These are phyloP conservation scores for Thalassiosira profunda DNA, from an alignment of 108 stramenopile species.

Conservation along the genomic window DNA sequence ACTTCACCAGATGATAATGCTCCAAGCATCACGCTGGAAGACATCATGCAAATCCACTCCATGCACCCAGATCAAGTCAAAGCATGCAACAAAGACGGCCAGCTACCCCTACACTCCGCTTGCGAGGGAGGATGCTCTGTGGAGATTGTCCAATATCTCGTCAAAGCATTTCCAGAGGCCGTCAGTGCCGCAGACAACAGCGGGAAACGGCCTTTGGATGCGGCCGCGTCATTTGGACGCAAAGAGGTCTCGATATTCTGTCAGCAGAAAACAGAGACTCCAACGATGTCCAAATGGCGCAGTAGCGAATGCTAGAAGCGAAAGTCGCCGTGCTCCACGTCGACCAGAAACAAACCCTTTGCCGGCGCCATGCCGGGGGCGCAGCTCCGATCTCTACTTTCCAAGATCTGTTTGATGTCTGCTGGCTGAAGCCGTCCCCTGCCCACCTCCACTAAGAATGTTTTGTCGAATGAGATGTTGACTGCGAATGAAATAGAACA, in stretches of 20 bases:
- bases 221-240: slow-evolving; percentile 3
- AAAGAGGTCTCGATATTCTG: too few relatives aligned
- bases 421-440: slow-evolving; percentile 50
- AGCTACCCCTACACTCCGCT: too few relatives aligned
- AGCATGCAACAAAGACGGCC: too few relatives aligned
- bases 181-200: background rate
- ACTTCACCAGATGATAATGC: background rate
- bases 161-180: background rate
- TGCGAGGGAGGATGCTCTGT: background rate
- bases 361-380: slow-evolving; percentile 83
- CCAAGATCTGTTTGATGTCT: slow-evolving; percentile 58
- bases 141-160: background rate
- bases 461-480: too few relatives aligned
- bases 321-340: slow-evolving; percentile 83
- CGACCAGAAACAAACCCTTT: slow-evolving; percentile 79
- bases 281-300: too few relatives aligned
- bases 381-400: slow-evolving; percentile 44
- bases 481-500: too few relatives aligned
- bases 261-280: too few relatives aligned
- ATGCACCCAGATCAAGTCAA: too few relatives aligned
- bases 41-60: too few relatives aligned
- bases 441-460: slow-evolving; percentile 70
- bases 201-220: slow-evolving; percentile 8
- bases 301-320: slow-evolving; percentile 50
- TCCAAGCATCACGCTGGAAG: background rate